Evolutionary conservation across 1,139 yeast genomes (phyloP), one percentile per base, ranked within the genome.

Genomic region (Kluyveromyces sp.): DNA sequence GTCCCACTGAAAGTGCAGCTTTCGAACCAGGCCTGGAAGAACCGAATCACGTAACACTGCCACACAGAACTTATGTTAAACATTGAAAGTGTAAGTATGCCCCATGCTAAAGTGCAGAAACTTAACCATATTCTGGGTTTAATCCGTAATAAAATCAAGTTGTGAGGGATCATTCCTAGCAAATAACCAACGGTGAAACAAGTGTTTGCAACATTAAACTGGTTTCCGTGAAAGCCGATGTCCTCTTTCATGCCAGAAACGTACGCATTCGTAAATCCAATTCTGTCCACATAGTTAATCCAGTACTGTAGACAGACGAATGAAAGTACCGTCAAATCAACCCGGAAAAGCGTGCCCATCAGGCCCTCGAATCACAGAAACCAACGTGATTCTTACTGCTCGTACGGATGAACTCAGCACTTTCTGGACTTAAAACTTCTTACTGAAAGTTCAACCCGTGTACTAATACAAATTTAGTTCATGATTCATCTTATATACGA

Each of bases 171-270:
- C 67, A 77, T 71, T 3, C 79, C 78, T 13, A 78, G 65, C 20
- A 75, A 71, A 57, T 77, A 78, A 1, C 85, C 85, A 4, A 78
- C 73, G 9, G 76, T 75, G 58, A 78, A 79, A 40, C 75, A 70
- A 0, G 83, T 76, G 49, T 74, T 73, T 42, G 77, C 69, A 26
- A 71, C 50, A 50, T 76, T 77, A 46, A 66, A 65, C 50, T 72
- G 70, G 49, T 77, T 67, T 15, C 79, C 78, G n/a, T 60, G 52
- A 69, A 80, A 67, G 3, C 66, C 56, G 40, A 78, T 53, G 39
- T 72, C 79, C 42, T 75, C 75, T 50, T 72, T 70, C 78, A 79
- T 72, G 3, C 83, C 84, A 2, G 78, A 70, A 18, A 78, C 80
- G 55, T 77, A 79, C 2, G 84, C 83, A 51, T 75, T 75, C 30